Evolutionary conservation across 129 eudicot genomes (phyloP).

Genomic region (Chrysanthemum seticuspe): DNA sequence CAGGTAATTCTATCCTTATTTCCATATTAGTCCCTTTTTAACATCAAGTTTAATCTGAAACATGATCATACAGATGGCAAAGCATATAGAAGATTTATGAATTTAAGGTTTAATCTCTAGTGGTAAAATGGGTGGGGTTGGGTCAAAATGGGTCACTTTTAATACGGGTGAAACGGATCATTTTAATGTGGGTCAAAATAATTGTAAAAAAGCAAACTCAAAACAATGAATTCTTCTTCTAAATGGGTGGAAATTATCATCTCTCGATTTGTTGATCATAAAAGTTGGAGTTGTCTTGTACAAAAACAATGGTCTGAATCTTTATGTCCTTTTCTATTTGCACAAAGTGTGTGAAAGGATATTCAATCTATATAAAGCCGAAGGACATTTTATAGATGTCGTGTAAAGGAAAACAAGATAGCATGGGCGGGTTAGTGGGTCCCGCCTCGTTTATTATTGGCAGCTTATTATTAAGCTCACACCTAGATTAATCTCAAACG

Average conservation of each 20-base stretch:
- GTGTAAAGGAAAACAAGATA: conserved; percentile 6
- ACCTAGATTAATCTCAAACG: no score
- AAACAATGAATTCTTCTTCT: not conserved
- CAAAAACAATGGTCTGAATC: not conserved
- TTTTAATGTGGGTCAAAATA: not conserved
- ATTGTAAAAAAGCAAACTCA: not conserved
- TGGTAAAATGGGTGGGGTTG: not conserved
- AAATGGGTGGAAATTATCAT: no score
- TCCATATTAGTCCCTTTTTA: not conserved
- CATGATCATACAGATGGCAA: not conserved
- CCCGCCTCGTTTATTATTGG: no score
- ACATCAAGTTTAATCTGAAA: not conserved
- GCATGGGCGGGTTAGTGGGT: not conserved
- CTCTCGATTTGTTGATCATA: not conserved
- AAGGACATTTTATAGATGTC: not conserved
- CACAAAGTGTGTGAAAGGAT: not conserved
- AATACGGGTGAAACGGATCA: no score
- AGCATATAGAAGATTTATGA: conserved; percentile 1
- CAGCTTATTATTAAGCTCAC: no score
- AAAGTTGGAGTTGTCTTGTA: not conserved
- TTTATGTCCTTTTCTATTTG: no score
- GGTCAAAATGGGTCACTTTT: conserved; percentile 1
- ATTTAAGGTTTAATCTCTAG: conserved; percentile 5
- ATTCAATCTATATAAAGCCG: not conserved
- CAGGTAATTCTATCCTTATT: conserved; percentile 39